Evolutionary conservation across 179 eudicot species (phyloP), one percentile per base, ranked within the genome.

Genomic region (Pouteria campechiana): DNA sequence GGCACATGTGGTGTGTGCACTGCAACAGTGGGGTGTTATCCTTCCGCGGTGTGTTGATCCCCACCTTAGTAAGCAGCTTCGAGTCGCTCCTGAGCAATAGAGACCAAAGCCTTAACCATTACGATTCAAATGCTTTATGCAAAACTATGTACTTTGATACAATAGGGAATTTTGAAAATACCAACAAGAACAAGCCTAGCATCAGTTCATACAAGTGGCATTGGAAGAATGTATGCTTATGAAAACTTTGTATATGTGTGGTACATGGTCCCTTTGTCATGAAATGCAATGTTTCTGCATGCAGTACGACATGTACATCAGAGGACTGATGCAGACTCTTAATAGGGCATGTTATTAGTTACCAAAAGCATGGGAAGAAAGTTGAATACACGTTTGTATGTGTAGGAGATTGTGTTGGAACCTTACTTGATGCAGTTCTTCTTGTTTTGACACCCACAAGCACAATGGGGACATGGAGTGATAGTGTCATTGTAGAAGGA

Each of bases 1-100:
- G 95, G 61, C 95, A 85, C 92, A 85, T 81, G 27, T 85, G 95
- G 19, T 62, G 76, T 9, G 84, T 83, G 67, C 92, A 81, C 3
- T 73, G 83, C 32, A 85, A 42, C 48, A 85, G 52, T 0, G 92
- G 77, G 0, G 85, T 19, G 43, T 61, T 64, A 19, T 78, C 78
- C 36, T 77, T 81, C 40, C 63, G 76, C 1, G 85, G 85, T 3
- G 83, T 76, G 54, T 82, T 74, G 20, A 78, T 20, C 34, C 83
- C 85, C 17, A 44, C 75, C 64, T 41, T 44, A n/a, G 60, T 79
- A 3, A 74, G 57, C 32, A 67, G 64, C 50, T 84, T 80, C 1
- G 90, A 77, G 46, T 77, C 78, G 39, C 78, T 80, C 82, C 94
- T 83, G 55, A 30, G 28, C 30, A 11, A 2, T 46, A 5, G n/a